Conservation (phyloP, 495 filamentous ascomycete genomes). For the Neurospora discreta region DNA sequence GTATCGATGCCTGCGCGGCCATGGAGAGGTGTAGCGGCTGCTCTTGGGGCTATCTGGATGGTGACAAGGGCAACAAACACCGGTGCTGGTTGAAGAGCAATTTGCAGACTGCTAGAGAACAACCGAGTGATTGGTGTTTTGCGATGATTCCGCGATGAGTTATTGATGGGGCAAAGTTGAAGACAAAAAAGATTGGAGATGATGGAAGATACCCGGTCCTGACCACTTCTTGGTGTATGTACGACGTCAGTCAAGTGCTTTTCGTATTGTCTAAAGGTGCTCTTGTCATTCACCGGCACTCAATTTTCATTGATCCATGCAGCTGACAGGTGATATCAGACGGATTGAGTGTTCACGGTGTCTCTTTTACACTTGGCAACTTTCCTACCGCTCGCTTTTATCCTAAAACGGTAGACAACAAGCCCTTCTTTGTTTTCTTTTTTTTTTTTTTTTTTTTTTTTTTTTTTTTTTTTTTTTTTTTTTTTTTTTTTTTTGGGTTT, state of each 20-base stretch:
- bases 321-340: background rate
- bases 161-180: background rate
- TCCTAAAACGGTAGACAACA: background rate
- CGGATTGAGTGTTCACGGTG: background rate
- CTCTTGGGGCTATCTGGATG: conserved; percentile 31
- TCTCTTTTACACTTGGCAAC: background rate
- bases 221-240: background rate
- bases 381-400: background rate
- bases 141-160: conserved; percentile 21
- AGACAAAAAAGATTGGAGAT: background rate
- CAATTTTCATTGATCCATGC: background rate
- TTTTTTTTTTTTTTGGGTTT: too few species aligned
- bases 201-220: background rate
- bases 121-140: conserved; percentile 31
- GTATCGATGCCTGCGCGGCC: conserved; percentile 33
- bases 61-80: conserved; percentile 24
- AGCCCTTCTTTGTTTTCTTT: background rate
- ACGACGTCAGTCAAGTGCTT: background rate
- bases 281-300: background rate
- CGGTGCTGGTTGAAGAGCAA: conserved; percentile 35
- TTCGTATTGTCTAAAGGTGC: background rate
- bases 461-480: too few species aligned
- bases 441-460: too few species aligned
- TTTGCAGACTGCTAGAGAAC: conserved; percentile 22
- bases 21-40: conserved; percentile 30